Evolutionary conservation across 805 yeast species (phyloP), one percentile per base, ranked within the genome.

Genomic region (Barnettozyma botsteinii): DNA sequence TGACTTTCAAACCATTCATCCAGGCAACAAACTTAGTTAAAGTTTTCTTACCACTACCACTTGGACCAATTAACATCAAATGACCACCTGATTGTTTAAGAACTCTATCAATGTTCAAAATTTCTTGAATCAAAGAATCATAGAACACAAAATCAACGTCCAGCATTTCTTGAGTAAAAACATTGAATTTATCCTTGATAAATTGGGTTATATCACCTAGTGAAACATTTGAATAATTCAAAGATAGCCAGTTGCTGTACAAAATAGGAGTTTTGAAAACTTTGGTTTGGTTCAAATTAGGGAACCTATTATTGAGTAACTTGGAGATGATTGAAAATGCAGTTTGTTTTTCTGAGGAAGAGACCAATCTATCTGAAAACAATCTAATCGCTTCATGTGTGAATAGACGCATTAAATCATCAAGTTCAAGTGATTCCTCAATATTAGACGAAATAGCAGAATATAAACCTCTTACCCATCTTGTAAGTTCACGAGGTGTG

Each of bases 51-150:
- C 97, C 97, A 49, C 88, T 77, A 1, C 94, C 75, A 39, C 86
- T 73, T 1, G 85, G 77, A 0, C 97, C 98, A 17, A 85, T 82
- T 29, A 91, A 57, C 47, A 91, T 85, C 68, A 85, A 60, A 59
- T 91, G 98, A 0, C 98, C 98, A 53, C 89, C 97, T 0, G 81
- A 79, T 52, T 87, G 95, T 38, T 79, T 72, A 35, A 91, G 58
- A 0, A 86, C 91, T 41, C 98, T 64, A 52, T 89, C 96, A 35
- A 89, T 77, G 43, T 95, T 62, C 21, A 91, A 61, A 18, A 82
- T 70, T 55, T 88, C 88, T 40, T 82, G 89, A 8, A 89, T 59
- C 43, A 85, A 66, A 5, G 81, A 85, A 32, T 80, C 82, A 56
- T 78, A 81, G 7, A 88, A 59, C 0, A 85, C 72, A 26, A 87